Evolutionary conservation across 2,329 filamentous ascomycete species (phyloP).

Genomic region (Colletotrichum liaoningense): DNA sequence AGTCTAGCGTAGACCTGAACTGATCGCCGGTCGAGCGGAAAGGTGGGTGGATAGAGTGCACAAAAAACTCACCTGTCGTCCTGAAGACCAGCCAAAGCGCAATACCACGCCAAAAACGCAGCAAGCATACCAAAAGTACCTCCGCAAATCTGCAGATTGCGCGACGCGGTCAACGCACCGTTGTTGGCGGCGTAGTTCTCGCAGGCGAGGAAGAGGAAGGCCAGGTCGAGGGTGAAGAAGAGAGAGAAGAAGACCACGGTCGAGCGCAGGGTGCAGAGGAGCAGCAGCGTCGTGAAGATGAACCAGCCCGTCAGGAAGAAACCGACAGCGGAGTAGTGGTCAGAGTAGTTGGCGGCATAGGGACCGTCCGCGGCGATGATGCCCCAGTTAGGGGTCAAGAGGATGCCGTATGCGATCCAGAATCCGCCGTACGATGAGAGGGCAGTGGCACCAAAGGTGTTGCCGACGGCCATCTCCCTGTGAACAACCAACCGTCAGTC

Average conservation of each 20-base stretch:
- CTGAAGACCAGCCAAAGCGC: slow-evolving; percentile 83
- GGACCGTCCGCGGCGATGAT: slow-evolving; percentile 60
- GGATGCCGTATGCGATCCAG: slow-evolving; percentile 82
- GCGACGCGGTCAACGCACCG: slow-evolving; percentile 56
- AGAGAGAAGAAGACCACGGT: slow-evolving; percentile 82
- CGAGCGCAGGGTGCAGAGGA: slow-evolving; percentile 80
- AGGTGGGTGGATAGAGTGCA: background rate
- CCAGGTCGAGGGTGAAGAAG: slow-evolving; percentile 81
- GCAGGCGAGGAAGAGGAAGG: slow-evolving; percentile 79
- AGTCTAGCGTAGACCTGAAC: background rate
- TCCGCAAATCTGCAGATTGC: slow-evolving; percentile 73
- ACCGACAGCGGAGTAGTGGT: slow-evolving; percentile 72
- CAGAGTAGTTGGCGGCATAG: slow-evolving; percentile 57
- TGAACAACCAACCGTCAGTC: background rate
- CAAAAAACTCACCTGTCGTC: slow-evolving; percentile 69
- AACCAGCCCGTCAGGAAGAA: slow-evolving; percentile 86
- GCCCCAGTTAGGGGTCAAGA: slow-evolving; percentile 75
- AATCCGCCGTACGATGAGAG: slow-evolving; percentile 86
- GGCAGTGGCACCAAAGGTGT: slow-evolving; percentile 87
- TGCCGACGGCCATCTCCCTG: slow-evolving; percentile 89
- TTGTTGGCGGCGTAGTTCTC: slow-evolving; percentile 69
- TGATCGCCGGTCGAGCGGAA: background rate
- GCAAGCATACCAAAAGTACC: slow-evolving; percentile 85
- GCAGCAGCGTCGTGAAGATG: slow-evolving; percentile 82
- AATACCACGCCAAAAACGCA: slow-evolving; percentile 89